Evolutionary conservation across 208 protist species (phyloP).

Genomic region (Acanthamoeba culbertsoni): DNA sequence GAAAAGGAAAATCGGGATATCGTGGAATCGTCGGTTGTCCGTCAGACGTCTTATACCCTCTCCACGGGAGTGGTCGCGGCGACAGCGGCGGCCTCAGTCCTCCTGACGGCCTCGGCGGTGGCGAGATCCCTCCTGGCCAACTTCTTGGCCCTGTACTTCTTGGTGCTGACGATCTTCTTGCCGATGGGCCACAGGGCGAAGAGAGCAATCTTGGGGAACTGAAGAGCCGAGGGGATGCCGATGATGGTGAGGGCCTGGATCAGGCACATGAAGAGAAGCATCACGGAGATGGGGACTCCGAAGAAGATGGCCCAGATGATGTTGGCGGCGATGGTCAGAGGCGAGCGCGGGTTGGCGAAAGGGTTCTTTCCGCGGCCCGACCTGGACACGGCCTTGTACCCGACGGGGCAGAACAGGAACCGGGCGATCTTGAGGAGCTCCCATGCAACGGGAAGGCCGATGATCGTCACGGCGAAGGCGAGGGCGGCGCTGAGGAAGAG

Average conservation of each 20-base stretch:
- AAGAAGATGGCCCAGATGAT: slow-evolving; percentile 18
- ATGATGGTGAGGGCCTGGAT: slow-evolving; percentile 24
- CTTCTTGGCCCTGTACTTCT: background rate
- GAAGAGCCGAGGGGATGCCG: background rate
- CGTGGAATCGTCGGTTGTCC: too few relatives aligned
- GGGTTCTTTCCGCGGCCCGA: slow-evolving; percentile 23
- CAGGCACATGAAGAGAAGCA: background rate
- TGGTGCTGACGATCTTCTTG: background rate
- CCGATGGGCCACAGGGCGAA: slow-evolving; percentile 26
- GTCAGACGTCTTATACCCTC: background rate
- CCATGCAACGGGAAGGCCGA: slow-evolving; percentile 3
- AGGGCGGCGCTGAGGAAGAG: background rate
- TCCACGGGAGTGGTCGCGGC: background rate
- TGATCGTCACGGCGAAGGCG: background rate
- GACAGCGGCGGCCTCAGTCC: background rate
- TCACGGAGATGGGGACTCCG: background rate
- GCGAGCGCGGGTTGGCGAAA: background rate
- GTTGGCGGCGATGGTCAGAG: background rate
- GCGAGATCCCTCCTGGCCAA: background rate
- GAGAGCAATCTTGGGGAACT: slow-evolving; percentile 11
- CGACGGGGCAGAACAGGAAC: background rate
- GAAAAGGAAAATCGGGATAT: too few relatives aligned
- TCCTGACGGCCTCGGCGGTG: background rate
- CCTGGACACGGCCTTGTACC: background rate
- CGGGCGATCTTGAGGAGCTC: slow-evolving; percentile 23